A percentile compares a stretch with the other conserved stretches of the same genome.
Conservation (phyloP, 371 early-diverging fungal species). For the Syncephalastrum sp. region DNA sequence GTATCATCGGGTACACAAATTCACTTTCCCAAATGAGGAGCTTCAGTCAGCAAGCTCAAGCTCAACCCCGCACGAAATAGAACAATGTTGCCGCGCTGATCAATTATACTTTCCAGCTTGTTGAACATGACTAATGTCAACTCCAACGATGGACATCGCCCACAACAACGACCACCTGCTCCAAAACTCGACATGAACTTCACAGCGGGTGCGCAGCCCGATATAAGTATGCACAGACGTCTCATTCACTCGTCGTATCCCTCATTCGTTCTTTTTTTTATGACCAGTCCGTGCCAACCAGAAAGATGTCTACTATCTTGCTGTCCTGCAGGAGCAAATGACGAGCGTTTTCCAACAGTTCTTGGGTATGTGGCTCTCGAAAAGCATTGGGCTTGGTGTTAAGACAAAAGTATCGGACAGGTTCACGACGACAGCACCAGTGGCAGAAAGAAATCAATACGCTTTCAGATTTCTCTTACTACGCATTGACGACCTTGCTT, state of each 20-base stretch:
- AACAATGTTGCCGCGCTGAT: too few species aligned
- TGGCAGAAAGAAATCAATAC: constrained; percentile 68
- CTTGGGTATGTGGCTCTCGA: constrained; percentile 42
- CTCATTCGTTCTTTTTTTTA: constrained; percentile 1
- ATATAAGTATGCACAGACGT: constrained; percentile 57
- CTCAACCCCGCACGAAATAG: too few species aligned
- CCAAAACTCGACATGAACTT: constrained; percentile 41
- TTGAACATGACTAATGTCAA: too few species aligned
- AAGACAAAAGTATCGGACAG: constrained; percentile 22
- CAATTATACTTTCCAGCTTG: too few species aligned
- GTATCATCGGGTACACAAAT: too few species aligned
- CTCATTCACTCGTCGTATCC: background rate
- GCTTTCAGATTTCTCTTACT: constrained; percentile 67
- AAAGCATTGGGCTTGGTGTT: background rate
- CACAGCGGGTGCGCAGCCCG: constrained; percentile 78
- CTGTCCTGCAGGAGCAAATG: constrained; percentile 62
- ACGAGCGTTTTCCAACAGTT: constrained; percentile 62
- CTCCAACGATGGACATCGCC: too few species aligned
- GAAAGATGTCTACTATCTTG: constrained; percentile 81
- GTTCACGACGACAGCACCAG: constrained; percentile 68
- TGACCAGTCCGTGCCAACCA: constrained; percentile 78
- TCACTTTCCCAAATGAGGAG: too few species aligned
- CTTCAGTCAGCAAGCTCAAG: too few species aligned
- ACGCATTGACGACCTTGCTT: constrained; percentile 68
- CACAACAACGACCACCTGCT: constrained; percentile 12